Evolutionary conservation across 768 basidiomycete genomes (phyloP).

Genomic region (Termitomyces eurrhizus): DNA sequence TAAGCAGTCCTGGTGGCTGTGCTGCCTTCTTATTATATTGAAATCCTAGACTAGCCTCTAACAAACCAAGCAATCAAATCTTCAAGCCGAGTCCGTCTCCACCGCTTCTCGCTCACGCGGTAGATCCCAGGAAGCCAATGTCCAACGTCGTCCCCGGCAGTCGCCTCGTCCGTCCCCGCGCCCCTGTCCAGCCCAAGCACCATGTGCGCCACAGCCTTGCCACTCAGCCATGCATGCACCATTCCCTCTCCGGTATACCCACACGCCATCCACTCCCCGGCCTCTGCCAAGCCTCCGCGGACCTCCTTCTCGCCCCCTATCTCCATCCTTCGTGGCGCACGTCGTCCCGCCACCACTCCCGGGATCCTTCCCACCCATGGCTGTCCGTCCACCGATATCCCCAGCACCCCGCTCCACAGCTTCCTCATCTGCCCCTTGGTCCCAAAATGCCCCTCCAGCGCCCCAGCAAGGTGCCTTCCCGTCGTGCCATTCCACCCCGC

Average conservation of each 20-base stretch:
- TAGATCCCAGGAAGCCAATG: slow-evolving; percentile 51
- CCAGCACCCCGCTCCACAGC: slow-evolving; percentile 63
- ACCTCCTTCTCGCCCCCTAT: not conserved
- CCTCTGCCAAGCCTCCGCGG: slow-evolving; percentile 20
- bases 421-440: slow-evolving; percentile 14
- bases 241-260: slow-evolving; percentile 75
- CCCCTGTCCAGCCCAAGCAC: slow-evolving; percentile 37
- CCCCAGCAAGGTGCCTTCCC: slow-evolving; percentile 27
- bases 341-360: slow-evolving; percentile 39
- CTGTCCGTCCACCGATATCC: slow-evolving; percentile 52
- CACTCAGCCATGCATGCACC: slow-evolving; percentile 66
- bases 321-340: slow-evolving; percentile 2
- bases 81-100: slow-evolving; percentile 41
- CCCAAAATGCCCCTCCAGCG: slow-evolving; percentile 52
- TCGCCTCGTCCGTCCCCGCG: not conserved
- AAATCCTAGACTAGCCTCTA: not conserved
- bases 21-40: not conserved
- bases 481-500: slow-evolving; percentile 23
- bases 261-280: slow-evolving; percentile 71
- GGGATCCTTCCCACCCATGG: slow-evolving; percentile 75
- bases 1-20: slow-evolving; percentile 8
- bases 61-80: slow-evolving; percentile 21
- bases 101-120: slow-evolving; percentile 44
- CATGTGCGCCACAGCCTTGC: slow-evolving; percentile 57
- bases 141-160: slow-evolving; percentile 13